Evolutionary conservation across 2,329 filamentous ascomycete genomes (phyloP).

Genomic region (Aspergillus caelatus): DNA sequence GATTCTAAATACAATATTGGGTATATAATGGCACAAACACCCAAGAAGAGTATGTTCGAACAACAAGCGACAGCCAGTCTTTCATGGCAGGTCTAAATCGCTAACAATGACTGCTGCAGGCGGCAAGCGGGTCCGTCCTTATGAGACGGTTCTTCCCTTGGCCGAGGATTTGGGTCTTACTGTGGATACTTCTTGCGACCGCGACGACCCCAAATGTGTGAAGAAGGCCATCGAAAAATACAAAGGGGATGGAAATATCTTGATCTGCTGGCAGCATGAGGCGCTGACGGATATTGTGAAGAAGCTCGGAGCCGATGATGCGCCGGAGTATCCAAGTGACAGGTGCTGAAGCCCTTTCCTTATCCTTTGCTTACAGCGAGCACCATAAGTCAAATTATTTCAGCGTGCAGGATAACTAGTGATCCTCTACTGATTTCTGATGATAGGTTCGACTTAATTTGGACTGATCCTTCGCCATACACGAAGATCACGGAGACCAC

Average conservation of each 20-base stretch:
- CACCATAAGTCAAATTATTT: background rate
- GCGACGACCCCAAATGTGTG: constrained; percentile 60
- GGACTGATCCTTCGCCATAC: constrained; percentile 59
- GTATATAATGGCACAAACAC: constrained; percentile 61
- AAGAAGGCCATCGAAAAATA: constrained; percentile 53
- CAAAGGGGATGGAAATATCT: constrained; percentile 56
- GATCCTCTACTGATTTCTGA: background rate
- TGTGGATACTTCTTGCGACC: constrained; percentile 59
- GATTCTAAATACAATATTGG: constrained; percentile 58
- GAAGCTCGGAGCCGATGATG: constrained; percentile 54
- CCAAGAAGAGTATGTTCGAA: constrained; percentile 44
- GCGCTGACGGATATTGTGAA: constrained; percentile 56
- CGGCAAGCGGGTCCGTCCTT: constrained; percentile 57
- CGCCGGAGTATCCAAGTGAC: constrained; percentile 55
- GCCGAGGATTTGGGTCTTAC: constrained; percentile 58
- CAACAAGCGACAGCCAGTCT: constrained; percentile 3
- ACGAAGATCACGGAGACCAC: constrained; percentile 47
- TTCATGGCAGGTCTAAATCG: background rate
- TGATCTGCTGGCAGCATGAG: constrained; percentile 66
- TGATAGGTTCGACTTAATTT: constrained; percentile 57
- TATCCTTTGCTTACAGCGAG: too few relatives aligned
- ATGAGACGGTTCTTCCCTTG: constrained; percentile 60
- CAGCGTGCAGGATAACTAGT: background rate
- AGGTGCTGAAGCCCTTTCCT: constrained; percentile 34
- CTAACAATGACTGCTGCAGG: constrained; percentile 35